Evolutionary conservation across 352 stramenopile species (phyloP).

Genomic region (Blastocystis hominis): DNA sequence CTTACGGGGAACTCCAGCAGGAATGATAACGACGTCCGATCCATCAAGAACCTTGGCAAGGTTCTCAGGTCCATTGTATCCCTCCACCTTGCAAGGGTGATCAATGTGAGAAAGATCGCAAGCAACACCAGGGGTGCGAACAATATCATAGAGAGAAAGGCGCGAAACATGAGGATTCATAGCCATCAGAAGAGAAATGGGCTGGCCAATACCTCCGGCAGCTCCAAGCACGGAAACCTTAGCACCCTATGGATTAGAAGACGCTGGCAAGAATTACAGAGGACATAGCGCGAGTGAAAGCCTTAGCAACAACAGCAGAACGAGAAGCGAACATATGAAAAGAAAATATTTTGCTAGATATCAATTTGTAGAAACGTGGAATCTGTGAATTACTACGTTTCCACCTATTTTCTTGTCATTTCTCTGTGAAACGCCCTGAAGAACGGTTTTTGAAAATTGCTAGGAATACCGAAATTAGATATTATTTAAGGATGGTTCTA

Average conservation of each 20-base stretch:
- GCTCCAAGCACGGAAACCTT: conserved; percentile 71
- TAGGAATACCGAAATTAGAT: no score
- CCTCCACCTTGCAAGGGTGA: conserved; percentile 62
- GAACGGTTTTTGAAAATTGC: no score
- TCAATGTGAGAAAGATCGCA: conserved; percentile 76
- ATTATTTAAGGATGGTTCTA: no score
- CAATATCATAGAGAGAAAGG: conserved; percentile 93
- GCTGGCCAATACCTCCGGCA: conserved; percentile 94
- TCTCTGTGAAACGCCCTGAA: no score
- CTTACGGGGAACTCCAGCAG: conserved; percentile 93
- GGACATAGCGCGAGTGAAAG: neutral
- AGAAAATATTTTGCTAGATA: no score
- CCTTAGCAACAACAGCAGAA: neutral
- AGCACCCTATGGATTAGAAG: no score
- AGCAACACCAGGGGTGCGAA: conserved; percentile 90
- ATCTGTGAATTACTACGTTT: no score
- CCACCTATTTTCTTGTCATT: no score
- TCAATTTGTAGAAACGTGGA: no score
- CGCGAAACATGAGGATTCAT: conserved; percentile 85
- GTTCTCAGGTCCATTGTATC: conserved; percentile 63
- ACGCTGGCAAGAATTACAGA: neutral
- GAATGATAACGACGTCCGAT: conserved; percentile 92
- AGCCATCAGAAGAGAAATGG: conserved; percentile 93
- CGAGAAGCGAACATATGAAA: neutral
- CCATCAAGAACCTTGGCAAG: conserved; percentile 66